A percentile compares a stretch with the other conserved stretches of the same genome.
Evolutionary conservation across 139 green algal species (phyloP).

Genomic region (Dunaliella primolecta): DNA sequence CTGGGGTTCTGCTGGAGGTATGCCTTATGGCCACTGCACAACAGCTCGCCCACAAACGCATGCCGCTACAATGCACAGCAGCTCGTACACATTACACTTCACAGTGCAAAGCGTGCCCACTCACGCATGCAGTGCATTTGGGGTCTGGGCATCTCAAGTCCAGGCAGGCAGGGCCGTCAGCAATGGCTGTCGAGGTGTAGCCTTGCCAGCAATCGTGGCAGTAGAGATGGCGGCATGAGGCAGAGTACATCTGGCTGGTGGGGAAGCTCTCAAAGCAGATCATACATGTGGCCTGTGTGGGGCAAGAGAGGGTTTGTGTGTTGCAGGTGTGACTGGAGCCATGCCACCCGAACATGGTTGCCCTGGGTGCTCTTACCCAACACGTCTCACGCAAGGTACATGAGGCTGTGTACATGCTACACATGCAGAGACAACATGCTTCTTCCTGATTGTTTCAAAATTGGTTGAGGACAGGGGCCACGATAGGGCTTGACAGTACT

Average conservation of each 20-base stretch:
- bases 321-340: background rate
- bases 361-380: background rate
- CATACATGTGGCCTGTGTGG: slow-evolving; percentile 58
- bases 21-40: no score
- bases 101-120: no score
- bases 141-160: slow-evolving; percentile 55
- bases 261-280: slow-evolving; percentile 90
- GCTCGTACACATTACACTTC: no score
- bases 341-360: background rate
- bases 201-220: slow-evolving; percentile 83
- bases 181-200: slow-evolving; percentile 68
- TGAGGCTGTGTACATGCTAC: background rate
- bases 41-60: no score
- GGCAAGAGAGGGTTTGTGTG: background rate
- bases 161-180: slow-evolving; percentile 36
- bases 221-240: slow-evolving; percentile 77
- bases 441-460: background rate
- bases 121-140: slow-evolving; percentile 59
- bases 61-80: no score
- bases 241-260: slow-evolving; percentile 43
- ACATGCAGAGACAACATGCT: background rate
- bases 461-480: no score
- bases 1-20: background rate
- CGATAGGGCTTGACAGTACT: no score
- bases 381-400: background rate